Conservation (phyloP, 345 rosid genomes). For the Citrus hindsii region DNA sequence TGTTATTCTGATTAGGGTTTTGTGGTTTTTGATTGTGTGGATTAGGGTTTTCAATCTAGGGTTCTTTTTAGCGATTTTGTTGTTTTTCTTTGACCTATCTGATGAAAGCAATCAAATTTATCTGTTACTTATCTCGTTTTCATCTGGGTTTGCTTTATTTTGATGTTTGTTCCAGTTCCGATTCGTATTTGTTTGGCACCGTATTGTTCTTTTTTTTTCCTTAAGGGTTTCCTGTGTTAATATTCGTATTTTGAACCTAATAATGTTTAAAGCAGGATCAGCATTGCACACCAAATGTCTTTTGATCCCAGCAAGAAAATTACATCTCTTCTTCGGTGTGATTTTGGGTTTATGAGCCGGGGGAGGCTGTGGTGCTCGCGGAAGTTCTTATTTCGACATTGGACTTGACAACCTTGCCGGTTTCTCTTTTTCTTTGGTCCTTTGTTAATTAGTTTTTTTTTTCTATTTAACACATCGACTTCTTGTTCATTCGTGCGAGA, state of each 20-base stretch:
- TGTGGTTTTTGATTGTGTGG: not conserved
- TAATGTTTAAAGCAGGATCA: slow-evolving; percentile 29
- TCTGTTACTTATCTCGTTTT: not conserved
- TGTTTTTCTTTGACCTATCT: not conserved
- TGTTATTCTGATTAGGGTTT: not conserved
- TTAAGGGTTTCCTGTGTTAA: not conserved
- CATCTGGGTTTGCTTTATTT: slow-evolving; percentile 1
- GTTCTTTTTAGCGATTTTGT: not conserved
- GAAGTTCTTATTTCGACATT: slow-evolving; percentile 52
- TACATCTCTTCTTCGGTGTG: slow-evolving; percentile 40
- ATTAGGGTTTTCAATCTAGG: not conserved
- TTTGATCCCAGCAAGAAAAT: slow-evolving; percentile 29
- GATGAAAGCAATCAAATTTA: not conserved
- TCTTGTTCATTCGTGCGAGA: not conserved
- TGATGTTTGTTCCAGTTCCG: not conserved
- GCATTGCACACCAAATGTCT: slow-evolving; percentile 43
- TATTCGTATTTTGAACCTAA: slow-evolving; percentile 9
- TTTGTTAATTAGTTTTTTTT: not conserved
- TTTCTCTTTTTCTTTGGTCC: not conserved
- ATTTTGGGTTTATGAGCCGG: slow-evolving; percentile 64
- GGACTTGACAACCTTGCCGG: slow-evolving; percentile 49
- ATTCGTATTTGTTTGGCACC: not conserved
- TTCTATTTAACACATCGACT: slow-evolving; percentile 2
- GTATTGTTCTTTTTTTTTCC: not conserved
- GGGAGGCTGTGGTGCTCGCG: slow-evolving; percentile 67